phyloP scores from a whole-genome alignment of 768 basidiomycete species.

The Galerina sulciceps region DNA sequence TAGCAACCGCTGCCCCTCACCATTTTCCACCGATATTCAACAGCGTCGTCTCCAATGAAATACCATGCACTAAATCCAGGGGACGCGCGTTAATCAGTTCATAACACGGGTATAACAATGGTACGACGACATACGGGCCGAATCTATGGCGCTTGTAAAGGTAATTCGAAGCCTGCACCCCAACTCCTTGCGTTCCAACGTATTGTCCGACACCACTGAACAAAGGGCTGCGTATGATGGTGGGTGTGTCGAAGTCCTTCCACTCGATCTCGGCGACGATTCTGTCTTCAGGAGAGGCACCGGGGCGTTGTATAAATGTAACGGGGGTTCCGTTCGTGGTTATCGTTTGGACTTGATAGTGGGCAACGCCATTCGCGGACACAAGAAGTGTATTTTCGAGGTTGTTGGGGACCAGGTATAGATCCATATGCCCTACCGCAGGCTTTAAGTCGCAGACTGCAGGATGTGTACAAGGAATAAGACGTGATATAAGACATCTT shows the following conservation, averaged over 20 bases:
- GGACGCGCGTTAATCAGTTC: not conserved
- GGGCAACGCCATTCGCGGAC: conserved; percentile 52
- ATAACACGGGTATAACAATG: too few relatives aligned
- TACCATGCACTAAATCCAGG: conserved; percentile 42
- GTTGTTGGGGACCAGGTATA: conserved; percentile 56
- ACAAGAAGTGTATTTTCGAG: conserved; percentile 53
- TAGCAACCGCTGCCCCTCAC: conserved; percentile 41
- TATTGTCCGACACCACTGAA: conserved; percentile 34
- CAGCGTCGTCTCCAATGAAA: conserved; percentile 52
- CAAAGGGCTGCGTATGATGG: conserved; percentile 43
- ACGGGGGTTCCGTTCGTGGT: conserved; percentile 32
- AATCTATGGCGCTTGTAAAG: conserved; percentile 46
- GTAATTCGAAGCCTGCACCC: conserved; percentile 40
- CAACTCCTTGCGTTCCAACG: conserved; percentile 29
- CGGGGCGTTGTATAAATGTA: conserved; percentile 46
- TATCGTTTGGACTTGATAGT: conserved; percentile 51
- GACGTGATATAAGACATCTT: conserved; percentile 4
- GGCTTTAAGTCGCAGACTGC: not conserved
- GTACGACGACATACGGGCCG: conserved; percentile 39
- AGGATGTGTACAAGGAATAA: not conserved
- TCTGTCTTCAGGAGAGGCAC: conserved; percentile 37
- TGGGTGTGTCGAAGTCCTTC: conserved; percentile 44
- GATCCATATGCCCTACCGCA: conserved; percentile 40
- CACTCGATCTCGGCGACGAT: conserved; percentile 57
- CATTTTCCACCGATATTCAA: conserved; percentile 55